A percentile compares a stretch with the other conserved stretches of the same genome.
Conservation (phyloP, 225 moss, liverwort and hornwort species). For the Lunularia cruciata region DNA sequence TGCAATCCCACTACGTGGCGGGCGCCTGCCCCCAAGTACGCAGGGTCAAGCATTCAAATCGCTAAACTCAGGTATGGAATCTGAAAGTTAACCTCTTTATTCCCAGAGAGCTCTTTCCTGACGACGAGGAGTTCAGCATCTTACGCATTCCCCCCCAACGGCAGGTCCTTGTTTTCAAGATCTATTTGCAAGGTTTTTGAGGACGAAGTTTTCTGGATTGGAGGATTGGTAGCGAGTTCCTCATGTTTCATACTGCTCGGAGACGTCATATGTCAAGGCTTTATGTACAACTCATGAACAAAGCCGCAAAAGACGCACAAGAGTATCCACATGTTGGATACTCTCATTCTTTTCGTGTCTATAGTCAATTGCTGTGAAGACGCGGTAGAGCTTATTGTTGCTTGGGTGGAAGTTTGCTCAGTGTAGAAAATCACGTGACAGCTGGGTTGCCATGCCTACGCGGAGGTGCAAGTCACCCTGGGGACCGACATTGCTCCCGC, state of each 20-base stretch:
- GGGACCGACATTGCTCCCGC: slow-evolving; percentile 1
- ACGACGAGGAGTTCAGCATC: background rate
- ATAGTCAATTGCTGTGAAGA: background rate
- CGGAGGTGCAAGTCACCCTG: slow-evolving; percentile 14
- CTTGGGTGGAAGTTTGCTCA: slow-evolving; percentile 7
- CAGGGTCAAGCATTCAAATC: too few relatives aligned
- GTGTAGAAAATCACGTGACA: slow-evolving; percentile 4
- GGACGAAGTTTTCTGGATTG: background rate
- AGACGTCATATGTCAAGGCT: background rate
- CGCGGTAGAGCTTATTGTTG: slow-evolving; percentile 8
- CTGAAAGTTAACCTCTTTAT: background rate
- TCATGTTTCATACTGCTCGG: background rate
- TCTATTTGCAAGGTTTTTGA: too few relatives aligned
- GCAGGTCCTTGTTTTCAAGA: too few relatives aligned
- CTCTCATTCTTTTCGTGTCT: slow-evolving; percentile 13
- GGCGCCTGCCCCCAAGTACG: background rate
- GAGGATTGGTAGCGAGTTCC: background rate
- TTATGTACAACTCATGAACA: slow-evolving; percentile 1
- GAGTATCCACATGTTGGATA: slow-evolving; percentile 4
- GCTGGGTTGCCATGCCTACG: slow-evolving; percentile 2
- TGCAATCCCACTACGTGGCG: background rate
- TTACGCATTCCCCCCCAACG: background rate
- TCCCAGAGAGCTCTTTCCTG: background rate
- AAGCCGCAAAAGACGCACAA: slow-evolving; percentile 2
- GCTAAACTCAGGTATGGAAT: too few relatives aligned